A percentile compares a stretch with the other conserved stretches of the same genome.
Evolutionary conservation across 768 basidiomycete species (phyloP).

Genomic region (Boletus subcaerulescens): DNA sequence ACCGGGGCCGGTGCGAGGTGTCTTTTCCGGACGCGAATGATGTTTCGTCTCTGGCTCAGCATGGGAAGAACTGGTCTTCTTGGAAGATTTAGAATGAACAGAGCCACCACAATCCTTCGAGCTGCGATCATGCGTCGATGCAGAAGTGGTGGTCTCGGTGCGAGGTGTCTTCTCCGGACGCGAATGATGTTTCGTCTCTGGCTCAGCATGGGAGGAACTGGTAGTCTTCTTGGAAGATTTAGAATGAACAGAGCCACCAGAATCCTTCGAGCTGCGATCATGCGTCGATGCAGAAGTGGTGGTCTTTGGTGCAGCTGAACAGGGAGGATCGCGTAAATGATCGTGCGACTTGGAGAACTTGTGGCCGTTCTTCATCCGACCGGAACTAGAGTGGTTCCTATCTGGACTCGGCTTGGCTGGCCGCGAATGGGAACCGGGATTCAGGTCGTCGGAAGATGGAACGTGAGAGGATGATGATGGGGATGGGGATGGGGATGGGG

Average conservation of each 20-base stretch:
- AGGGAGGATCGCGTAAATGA: conserved; percentile 18
- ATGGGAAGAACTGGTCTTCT: conserved; percentile 6
- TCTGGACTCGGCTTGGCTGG: conserved; percentile 11
- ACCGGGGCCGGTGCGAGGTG: conserved; percentile 10
- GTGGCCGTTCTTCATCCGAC: conserved; percentile 17
- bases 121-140: conserved; percentile 13
- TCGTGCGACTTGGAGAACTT: conserved; percentile 22
- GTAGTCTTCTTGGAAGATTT: conserved; percentile 14
- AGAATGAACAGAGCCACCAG: conserved; percentile 6
- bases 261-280: conserved; percentile 12
- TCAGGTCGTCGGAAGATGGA: conserved; percentile 13
- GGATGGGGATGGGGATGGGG: conserved; percentile 12
- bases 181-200: conserved; percentile 1
- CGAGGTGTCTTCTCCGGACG: conserved; percentile 13
- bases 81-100: conserved; percentile 12
- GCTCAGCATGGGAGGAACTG: conserved; percentile 1
- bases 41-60: conserved; percentile 1
- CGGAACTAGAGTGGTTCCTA: conserved; percentile 15
- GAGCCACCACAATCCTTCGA: conserved; percentile 10
- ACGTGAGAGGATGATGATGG: conserved; percentile 10
- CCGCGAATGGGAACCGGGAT: conserved; percentile 15
- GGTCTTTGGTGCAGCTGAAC: conserved; percentile 10
- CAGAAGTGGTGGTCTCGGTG: not conserved
- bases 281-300: conserved; percentile 8
- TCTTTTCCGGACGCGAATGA: conserved; percentile 10